Base-by-base conservation (phyloP, 345 rosid genomes). In the Carallia brachiata region DNA sequence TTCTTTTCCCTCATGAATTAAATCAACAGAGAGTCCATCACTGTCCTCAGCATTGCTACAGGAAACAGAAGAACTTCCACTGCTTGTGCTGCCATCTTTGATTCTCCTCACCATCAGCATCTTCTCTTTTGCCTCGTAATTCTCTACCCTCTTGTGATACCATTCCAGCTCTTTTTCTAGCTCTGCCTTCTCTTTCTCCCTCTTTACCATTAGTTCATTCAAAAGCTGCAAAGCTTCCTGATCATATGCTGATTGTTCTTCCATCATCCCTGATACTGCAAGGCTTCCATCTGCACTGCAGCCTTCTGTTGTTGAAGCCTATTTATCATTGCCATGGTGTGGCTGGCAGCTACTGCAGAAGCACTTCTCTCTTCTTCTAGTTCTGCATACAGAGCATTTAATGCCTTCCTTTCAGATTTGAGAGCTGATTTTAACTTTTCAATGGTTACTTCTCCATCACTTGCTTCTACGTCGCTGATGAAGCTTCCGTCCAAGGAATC, bases 201-300 rank as follows among this genome's bases (percentile, higher is more conserved):
- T 77, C 74, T 90, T 92, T 59, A 88, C 80, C 84, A 90, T 83
- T 37, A 87, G 85, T 40, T 95, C 99, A 70, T 92, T 95, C 75
- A 95, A 69, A 28, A 90, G 72, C 85, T 90, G 97, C 85, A 92
- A 71, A 6, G 98, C 99, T 82, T 95, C 98, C 77, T 95, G 99
- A 66, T 95, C 99, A 8, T 90, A 95, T 72, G 92, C 98, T 0
- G 96, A 79, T 62, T 92, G 97, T 69, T 95, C 99, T 61, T 95
- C 99, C 99, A 95, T 95, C 98, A 95, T 92, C 69, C 99, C 80
- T 95, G 97, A 36, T 95, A 95, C 79, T 95, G 99, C 77, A 92
- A 76, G 16, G 98, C 99, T 71, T 95, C 99, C 99, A 95, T 95
- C 87, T 92, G 98, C 98, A 92, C 87, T 10, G 97, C 97, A 0